Conservation (phyloP, 139 green algal genomes). For the Micractinium conductrix region DNA sequence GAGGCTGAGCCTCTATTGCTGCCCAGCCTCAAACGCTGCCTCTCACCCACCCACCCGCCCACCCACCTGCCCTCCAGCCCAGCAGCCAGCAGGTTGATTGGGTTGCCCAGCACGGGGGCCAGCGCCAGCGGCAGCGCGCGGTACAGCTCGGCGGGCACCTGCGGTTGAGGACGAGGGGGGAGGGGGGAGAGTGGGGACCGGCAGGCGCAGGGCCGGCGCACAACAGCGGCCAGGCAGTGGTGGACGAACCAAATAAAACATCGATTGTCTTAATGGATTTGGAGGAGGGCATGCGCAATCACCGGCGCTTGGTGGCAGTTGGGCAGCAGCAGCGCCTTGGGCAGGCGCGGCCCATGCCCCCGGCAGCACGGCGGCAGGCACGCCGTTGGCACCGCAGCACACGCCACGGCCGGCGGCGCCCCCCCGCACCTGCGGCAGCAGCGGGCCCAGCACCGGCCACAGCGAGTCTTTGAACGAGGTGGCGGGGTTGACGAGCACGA, state of each 20-base stretch:
- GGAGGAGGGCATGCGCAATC: too few species aligned
- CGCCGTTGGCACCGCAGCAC: too few species aligned
- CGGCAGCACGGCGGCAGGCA: too few species aligned
- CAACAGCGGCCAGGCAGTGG: not conserved
- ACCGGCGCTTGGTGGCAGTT: too few species aligned
- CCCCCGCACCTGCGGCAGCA: constrained; percentile 69
- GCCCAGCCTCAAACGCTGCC: too few species aligned
- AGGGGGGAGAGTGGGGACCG: not conserved
- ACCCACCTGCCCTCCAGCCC: constrained; percentile 43
- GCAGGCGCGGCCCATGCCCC: too few species aligned
- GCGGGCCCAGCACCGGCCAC: constrained; percentile 77
- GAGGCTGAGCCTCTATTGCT: too few species aligned
- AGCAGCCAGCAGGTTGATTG: constrained; percentile 68
- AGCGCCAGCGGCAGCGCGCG: constrained; percentile 76
- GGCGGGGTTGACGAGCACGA: constrained; percentile 91
- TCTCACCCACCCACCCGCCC: too few species aligned
- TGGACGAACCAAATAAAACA: too few species aligned
- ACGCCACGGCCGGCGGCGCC: too few species aligned
- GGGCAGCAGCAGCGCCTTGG: too few species aligned
- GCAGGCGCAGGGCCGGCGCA: not conserved
- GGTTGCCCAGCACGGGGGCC: constrained; percentile 84
- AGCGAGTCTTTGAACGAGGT: constrained; percentile 74
- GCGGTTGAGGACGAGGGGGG: not conserved
- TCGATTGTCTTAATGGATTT: too few species aligned
- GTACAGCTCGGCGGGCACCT: constrained; percentile 67